Evolutionary conservation across 768 basidiomycete species (phyloP), one percentile per base, ranked within the genome.

Genomic region (Pulveroboletus sp.): DNA sequence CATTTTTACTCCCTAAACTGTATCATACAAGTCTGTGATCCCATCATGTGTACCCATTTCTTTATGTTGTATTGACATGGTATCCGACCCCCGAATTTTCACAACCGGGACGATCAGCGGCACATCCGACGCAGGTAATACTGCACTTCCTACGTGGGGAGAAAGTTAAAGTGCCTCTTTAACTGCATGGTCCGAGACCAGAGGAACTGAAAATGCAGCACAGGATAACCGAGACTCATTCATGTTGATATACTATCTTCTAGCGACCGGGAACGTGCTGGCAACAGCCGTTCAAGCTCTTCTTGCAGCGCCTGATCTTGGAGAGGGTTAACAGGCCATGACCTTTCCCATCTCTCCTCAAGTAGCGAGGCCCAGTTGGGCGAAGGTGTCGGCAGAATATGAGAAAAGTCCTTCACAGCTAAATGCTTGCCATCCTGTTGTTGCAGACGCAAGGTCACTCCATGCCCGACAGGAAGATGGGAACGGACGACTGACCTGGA

Each of bases 341-440:
- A 43, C 22, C 10, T 52, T 34, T 63, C 45, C 34, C 49, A 22
- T 5, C 44, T 38, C 12, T 53, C 56, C 46, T 63, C 48, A 9
- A 31, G 26, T 16, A 69, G 36, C 8, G 2, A 24, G 16, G 54
- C 54, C 84, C 88, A 93, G 65, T 93, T 81, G 10, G 92, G 89
- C 5, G 92, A 93, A 0, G 81, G 82, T 2, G 85, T 82, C 5
- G 77, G 61, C 27, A 82, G 74, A 51, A 93, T 86, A 65, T 93
- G 90, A 17, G 89, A 88, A 62, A 94, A 94, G 56, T 94, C 92
- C 60, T 86, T 86, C 16, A 91, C 80, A 2, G 73, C 52, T n/a
- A 76, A 59, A 47, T 76, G 68, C 19, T 75, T 72, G 52, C 63
- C 71, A 31, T 63, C 37, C 70, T 74, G 38, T 40, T 19, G 20